Evolutionary conservation across 768 basidiomycete genomes (phyloP), one percentile per base, ranked within the genome.

Genomic region (Leccinum longicurvipes): DNA sequence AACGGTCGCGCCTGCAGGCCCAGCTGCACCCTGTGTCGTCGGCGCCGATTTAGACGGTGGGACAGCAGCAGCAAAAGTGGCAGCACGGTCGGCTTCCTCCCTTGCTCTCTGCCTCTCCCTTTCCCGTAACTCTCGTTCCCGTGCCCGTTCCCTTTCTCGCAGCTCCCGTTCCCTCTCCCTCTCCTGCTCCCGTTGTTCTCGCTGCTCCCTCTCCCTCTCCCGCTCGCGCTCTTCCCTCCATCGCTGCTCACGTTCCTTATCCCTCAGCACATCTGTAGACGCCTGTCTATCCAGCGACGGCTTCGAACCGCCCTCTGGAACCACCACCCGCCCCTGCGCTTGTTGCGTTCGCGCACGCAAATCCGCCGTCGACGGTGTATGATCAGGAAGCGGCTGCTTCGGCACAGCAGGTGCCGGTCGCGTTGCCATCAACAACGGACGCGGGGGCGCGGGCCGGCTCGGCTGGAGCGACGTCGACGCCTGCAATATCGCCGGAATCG

Each of bases 391-490:
- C 3, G 61, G 58, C 14, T 60, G 62, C 28, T 72, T 73, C 1
- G 82, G 77, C 9, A 78, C 70, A 24, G 82, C 70, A 1, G 86
- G 84, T 7, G 84, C 78, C 11, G 83, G 77, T 0, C 82, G 76
- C 36, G 74, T 79, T 19, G 76, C 80, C 17, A 81, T 77, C 58
- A 86, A 76, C 6, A 83, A 70, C 0, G 90, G 89, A 4, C 87
- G 79, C 3, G 86, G 80, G 21, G 89, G 89, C 0, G 89, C 84
- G 4, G 89, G 80, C 12, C 90, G 77, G 4, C 78, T 78, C 7
- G 85, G 76, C 55, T 85, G 82, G 15, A 79, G 74, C 6, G 72
- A 64, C 74, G 75, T 50, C 72, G 75, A 54, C 11, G 58, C 45
- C 59, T 60, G 67, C 17, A 66, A 47, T 32, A 65, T 66, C 4